Evolutionary conservation across 1,284 basidiomycete species (phyloP).

Genomic region (Ustilago cynodontis): DNA sequence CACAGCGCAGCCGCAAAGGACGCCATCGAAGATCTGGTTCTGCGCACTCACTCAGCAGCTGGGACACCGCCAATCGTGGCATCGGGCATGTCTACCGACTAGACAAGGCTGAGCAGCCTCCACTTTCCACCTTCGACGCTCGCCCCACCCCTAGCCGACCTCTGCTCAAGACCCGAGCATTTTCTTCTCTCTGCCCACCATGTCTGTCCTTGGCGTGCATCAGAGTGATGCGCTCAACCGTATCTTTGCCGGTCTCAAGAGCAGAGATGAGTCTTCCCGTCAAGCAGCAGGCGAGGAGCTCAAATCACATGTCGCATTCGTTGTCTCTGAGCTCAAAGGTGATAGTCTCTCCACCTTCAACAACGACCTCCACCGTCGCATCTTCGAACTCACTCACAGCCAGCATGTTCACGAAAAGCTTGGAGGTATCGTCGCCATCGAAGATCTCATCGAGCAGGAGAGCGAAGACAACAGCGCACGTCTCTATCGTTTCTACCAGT

Average conservation of each 20-base stretch:
- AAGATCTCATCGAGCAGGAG: slow-evolving; percentile 52
- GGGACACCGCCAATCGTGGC: slow-evolving; percentile 9
- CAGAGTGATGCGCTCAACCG: slow-evolving; percentile 63
- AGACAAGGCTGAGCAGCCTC: slow-evolving; percentile 24
- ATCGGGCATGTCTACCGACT: slow-evolving; percentile 23
- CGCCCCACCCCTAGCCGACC: not conserved
- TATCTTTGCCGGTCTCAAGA: slow-evolving; percentile 64
- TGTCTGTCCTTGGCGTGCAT: slow-evolving; percentile 45
- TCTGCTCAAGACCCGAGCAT: not conserved
- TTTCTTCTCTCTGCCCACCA: slow-evolving; percentile 10
- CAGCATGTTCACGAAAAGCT: slow-evolving; percentile 80
- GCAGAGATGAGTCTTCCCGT: slow-evolving; percentile 55
- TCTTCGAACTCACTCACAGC: slow-evolving; percentile 86
- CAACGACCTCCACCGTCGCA: slow-evolving; percentile 76
- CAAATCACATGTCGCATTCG: slow-evolving; percentile 58
- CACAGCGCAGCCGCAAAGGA: no score
- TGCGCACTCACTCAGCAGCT: not conserved
- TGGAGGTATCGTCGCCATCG: slow-evolving; percentile 85
- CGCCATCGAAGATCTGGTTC: not conserved
- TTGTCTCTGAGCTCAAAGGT: slow-evolving; percentile 64
- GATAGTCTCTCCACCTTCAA: slow-evolving; percentile 64
- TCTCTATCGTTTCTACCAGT: slow-evolving; percentile 90
- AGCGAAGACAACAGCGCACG: slow-evolving; percentile 73
- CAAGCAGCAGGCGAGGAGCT: slow-evolving; percentile 63
- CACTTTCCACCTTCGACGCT: not conserved